A percentile compares a stretch with the other conserved stretches of the same genome.
Conservation (phyloP, 805 yeast species). For the Yarrowia phangngaensis region DNA sequence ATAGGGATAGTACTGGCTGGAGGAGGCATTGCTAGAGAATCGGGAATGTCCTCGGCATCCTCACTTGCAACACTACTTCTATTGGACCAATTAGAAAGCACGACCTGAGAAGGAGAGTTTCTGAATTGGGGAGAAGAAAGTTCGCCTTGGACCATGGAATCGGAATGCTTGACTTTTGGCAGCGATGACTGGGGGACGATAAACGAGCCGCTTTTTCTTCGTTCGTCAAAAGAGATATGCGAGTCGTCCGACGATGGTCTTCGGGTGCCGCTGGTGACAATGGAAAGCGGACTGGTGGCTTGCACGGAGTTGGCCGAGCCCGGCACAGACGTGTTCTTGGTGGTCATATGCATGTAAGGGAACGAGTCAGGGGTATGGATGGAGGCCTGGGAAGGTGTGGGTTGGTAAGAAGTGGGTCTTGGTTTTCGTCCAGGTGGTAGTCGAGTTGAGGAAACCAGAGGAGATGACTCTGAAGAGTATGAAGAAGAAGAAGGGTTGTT, state of each 20-base stretch:
- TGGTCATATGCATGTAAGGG: slow-evolving; percentile 17
- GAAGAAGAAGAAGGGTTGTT: not conserved
- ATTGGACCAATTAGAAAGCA: slow-evolving; percentile 18
- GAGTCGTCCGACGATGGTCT: slow-evolving; percentile 19
- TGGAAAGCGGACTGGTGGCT: not conserved
- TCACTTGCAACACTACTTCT: slow-evolving; percentile 3
- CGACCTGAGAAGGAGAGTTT: slow-evolving; percentile 17
- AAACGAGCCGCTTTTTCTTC: slow-evolving; percentile 19
- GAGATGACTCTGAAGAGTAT: too few relatives aligned
- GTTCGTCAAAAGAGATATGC: slow-evolving; percentile 24
- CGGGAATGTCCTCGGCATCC: slow-evolving; percentile 3
- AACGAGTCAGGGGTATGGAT: slow-evolving; percentile 20
- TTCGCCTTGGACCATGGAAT: slow-evolving; percentile 25
- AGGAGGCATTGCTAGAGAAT: too few relatives aligned
- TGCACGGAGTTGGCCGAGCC: slow-evolving; percentile 22
- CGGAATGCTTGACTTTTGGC: slow-evolving; percentile 25
- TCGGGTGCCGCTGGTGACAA: slow-evolving; percentile 6
- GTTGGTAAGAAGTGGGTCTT: slow-evolving; percentile 42
- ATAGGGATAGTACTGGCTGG: too few relatives aligned
- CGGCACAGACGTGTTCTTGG: slow-evolving; percentile 10
- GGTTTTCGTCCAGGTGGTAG: slow-evolving; percentile 36
- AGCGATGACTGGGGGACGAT: slow-evolving; percentile 24
- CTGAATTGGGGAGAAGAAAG: slow-evolving; percentile 20
- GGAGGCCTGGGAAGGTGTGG: slow-evolving; percentile 27
- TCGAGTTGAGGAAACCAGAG: slow-evolving; percentile 8